Evolutionary conservation across 305 asterid species (phyloP), one percentile per base, ranked within the genome.

Genomic region (Fraxinus albicans): DNA sequence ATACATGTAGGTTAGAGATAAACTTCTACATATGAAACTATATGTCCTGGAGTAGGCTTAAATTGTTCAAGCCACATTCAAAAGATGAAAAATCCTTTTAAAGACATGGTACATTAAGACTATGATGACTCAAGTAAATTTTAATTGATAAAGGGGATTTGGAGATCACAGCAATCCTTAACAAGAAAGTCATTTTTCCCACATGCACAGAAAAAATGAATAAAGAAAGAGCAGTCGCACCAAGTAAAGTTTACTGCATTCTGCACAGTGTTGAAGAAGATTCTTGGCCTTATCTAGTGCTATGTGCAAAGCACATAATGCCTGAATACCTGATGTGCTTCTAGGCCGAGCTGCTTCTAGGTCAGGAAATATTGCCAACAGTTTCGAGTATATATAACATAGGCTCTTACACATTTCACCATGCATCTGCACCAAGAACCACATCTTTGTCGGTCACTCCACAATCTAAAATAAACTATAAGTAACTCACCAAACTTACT

Each of bases 261-360:
- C 99, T 0, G 97, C 92, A 47, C 98, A 96, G 85, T 96, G 98
- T 82, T 93, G 98, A 87, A 96, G 96, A 88, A 96, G 82, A 85
- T 87, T 96, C 90, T 95, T 96, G 40, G 98, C 90, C 92, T 92
- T 96, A 92, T 96, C 98, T 27, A 96, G 98, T 84, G 99, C 98
- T 81, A 95, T 93, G 88, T 96, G 99, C 88, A 96, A 92, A 84
- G 97, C 86, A 85, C 99, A 96, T 82, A 96, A 89, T 47, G 99
- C 98, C 86, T 96, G 98, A 90, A 96, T 95, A 77, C 99, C 99
- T 25, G 99, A 92, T 13, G 97, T 96, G 89, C 99, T 96, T 87
- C 98, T 88, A 3, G 99, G 99, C 84, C 99, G 89, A 60, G 98
- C 95, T 47, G 93, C 98, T 90, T 96, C 98, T 73, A 95, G 85